phyloP scores from a whole-genome alignment of 768 basidiomycete species.

The Vishniacozyma victoriae region DNA sequence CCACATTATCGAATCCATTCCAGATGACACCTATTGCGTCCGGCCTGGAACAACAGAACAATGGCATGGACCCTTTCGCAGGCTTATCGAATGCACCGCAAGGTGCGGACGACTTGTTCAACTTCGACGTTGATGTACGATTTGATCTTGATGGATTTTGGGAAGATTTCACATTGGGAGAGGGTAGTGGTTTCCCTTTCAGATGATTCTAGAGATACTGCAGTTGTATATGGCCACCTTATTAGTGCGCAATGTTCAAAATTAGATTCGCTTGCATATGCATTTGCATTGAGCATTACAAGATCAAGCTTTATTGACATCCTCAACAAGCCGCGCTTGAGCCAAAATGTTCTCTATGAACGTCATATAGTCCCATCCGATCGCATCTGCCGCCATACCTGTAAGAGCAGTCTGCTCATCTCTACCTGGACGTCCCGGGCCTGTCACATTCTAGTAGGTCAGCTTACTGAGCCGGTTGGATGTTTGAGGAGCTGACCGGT shows the following conservation, averaged over 20 bases:
- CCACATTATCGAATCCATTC: too few species aligned
- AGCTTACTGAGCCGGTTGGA: neutral
- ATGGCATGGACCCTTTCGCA: too few species aligned
- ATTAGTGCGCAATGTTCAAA: neutral
- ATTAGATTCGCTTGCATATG: neutral
- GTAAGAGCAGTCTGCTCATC: slow-evolving; percentile 35
- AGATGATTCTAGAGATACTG: slow-evolving; percentile 6
- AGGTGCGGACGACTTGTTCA: slow-evolving; percentile 25
- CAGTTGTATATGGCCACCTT: neutral
- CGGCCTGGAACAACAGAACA: too few species aligned
- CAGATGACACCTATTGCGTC: too few species aligned
- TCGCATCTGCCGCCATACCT: slow-evolving; percentile 30
- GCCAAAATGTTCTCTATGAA: slow-evolving; percentile 19
- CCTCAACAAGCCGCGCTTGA: slow-evolving; percentile 11
- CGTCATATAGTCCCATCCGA: slow-evolving; percentile 38
- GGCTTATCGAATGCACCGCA: too few species aligned
- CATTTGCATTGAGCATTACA: neutral
- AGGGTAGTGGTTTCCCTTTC: slow-evolving; percentile 33
- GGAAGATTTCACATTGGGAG: slow-evolving; percentile 35
- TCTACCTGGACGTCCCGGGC: slow-evolving; percentile 38
- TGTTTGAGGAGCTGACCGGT: slow-evolving; percentile 24
- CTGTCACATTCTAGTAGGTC: slow-evolving; percentile 32
- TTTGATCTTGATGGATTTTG: slow-evolving; percentile 39
- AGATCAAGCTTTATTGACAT: neutral
- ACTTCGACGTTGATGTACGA: slow-evolving; percentile 30